These are phyloP conservation scores for Gossypium ekmanianum DNA, from an alignment of 345 rosid species.

Conservation along the genomic window DNA sequence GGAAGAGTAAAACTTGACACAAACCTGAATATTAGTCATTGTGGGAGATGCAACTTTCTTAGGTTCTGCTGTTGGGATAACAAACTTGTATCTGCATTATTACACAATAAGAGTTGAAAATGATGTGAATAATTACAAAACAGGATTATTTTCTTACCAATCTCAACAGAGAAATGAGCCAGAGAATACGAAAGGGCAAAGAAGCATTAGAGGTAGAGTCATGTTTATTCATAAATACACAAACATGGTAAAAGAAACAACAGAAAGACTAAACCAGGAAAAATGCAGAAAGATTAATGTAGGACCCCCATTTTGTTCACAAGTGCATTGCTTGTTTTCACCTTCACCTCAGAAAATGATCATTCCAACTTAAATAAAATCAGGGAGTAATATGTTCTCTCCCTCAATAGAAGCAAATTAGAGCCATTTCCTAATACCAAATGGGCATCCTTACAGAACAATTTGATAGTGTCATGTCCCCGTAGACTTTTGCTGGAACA, in stretches of 20 bases:
- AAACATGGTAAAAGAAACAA: background rate
- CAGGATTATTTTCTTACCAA: background rate
- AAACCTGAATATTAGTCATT: slow-evolving; percentile 84
- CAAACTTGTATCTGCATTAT: slow-evolving; percentile 75
- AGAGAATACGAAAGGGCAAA: background rate
- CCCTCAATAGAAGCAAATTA: slow-evolving; percentile 10
- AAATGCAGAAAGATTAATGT: background rate
- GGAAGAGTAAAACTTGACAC: slow-evolving; percentile 3
- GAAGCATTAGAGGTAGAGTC: background rate
- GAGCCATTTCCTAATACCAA: background rate
- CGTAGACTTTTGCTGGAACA: background rate
- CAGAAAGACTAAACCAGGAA: background rate
- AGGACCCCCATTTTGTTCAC: background rate
- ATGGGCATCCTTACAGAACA: background rate
- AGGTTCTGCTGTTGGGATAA: slow-evolving; percentile 76
- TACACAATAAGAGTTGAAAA: slow-evolving; percentile 17
- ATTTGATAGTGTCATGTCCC: background rate
- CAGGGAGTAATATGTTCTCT: background rate
- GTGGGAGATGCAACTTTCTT: slow-evolving; percentile 74
- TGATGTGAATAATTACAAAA: background rate
- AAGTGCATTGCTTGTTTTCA: background rate
- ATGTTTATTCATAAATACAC: background rate
- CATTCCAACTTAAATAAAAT: background rate
- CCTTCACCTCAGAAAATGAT: background rate
- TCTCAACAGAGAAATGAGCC: slow-evolving; percentile 11